Evolutionary conservation across 2,329 filamentous ascomycete species (phyloP).

Genomic region (Aspergillus ustus): DNA sequence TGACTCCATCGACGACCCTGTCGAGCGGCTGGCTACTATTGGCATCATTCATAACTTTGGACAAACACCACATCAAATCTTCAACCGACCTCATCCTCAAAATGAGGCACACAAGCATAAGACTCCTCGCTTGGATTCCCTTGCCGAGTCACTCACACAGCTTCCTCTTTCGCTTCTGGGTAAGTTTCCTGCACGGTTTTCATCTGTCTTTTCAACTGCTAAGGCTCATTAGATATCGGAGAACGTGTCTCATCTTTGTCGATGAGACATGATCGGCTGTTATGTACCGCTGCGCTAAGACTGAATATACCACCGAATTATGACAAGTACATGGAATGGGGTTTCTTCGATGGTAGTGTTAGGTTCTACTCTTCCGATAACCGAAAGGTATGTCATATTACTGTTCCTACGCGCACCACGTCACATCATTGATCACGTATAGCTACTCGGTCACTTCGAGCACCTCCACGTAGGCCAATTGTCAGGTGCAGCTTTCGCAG

Average conservation of each 20-base stretch:
- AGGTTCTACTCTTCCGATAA: slow-evolving; percentile 87
- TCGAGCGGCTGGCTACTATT: slow-evolving; percentile 85
- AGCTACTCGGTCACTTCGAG: slow-evolving; percentile 83
- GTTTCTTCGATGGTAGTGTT: slow-evolving; percentile 88
- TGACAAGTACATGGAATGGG: slow-evolving; percentile 95
- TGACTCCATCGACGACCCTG: slow-evolving; percentile 85
- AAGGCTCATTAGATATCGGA: slow-evolving; percentile 59
- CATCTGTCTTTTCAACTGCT: slow-evolving; percentile 4
- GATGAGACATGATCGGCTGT: slow-evolving; percentile 76
- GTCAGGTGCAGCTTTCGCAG: slow-evolving; percentile 80
- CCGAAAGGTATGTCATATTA: slow-evolving; percentile 62
- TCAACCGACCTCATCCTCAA: slow-evolving; percentile 77
- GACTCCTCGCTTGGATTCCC: slow-evolving; percentile 73
- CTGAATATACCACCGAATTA: slow-evolving; percentile 84
- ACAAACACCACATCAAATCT: slow-evolving; percentile 95
- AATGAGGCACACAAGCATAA: slow-evolving; percentile 71
- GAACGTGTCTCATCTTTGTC: slow-evolving; percentile 82
- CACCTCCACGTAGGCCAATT: slow-evolving; percentile 92
- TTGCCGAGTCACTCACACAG: slow-evolving; percentile 74
- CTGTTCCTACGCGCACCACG: not conserved
- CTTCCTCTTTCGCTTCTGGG: slow-evolving; percentile 78
- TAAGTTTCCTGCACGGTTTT: slow-evolving; percentile 36
- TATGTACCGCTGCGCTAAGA: slow-evolving; percentile 82
- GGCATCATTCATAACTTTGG: slow-evolving; percentile 99
- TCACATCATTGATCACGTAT: slow-evolving; percentile 10